Percentiles rank a stretch among this genome's conserved stretches.
Conservation (phyloP, 2,329 filamentous ascomycete genomes). For the Xylariaceae sp. region DNA sequence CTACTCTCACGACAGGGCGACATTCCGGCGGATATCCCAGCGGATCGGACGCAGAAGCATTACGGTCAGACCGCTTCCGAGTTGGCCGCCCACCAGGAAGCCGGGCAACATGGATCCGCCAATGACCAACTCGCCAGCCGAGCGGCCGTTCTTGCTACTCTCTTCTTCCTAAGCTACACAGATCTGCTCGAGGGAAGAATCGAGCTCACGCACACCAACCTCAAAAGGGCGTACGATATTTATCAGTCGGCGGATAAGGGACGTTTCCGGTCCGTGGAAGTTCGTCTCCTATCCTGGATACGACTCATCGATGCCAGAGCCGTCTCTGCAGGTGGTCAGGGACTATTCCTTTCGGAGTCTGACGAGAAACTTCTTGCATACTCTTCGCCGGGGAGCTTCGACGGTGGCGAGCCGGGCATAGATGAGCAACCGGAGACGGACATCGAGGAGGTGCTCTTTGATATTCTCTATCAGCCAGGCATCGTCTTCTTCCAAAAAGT, state of each 20-base stretch:
- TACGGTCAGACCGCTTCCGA: conserved; percentile 34
- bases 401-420: conserved; percentile 22
- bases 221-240: conserved; percentile 45
- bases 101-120: conserved; percentile 20
- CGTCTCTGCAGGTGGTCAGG: conserved; percentile 52
- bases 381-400: conserved; percentile 38
- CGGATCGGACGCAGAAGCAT: conserved; percentile 22
- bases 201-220: conserved; percentile 42
- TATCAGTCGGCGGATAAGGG: conserved; percentile 38
- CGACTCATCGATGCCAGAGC: conserved; percentile 51
- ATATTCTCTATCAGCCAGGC: conserved; percentile 52
- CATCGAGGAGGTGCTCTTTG: conserved; percentile 39
- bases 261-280: conserved; percentile 36
- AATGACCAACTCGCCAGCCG: conserved; percentile 3
- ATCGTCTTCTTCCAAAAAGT: conserved; percentile 55
- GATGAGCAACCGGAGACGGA: conserved; percentile 27
- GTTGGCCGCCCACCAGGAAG: conserved; percentile 20
- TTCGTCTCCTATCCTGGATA: conserved; percentile 49
- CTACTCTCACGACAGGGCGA: conserved; percentile 33
- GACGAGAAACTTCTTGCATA: conserved; percentile 32
- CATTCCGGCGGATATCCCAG: conserved; percentile 16
- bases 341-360: conserved; percentile 45
- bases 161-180: conserved; percentile 52
- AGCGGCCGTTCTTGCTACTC: conserved; percentile 38
- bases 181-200: conserved; percentile 42